Base-by-base conservation (phyloP, 202 grass and related monocot species). In the Zizania palustris region DNA sequence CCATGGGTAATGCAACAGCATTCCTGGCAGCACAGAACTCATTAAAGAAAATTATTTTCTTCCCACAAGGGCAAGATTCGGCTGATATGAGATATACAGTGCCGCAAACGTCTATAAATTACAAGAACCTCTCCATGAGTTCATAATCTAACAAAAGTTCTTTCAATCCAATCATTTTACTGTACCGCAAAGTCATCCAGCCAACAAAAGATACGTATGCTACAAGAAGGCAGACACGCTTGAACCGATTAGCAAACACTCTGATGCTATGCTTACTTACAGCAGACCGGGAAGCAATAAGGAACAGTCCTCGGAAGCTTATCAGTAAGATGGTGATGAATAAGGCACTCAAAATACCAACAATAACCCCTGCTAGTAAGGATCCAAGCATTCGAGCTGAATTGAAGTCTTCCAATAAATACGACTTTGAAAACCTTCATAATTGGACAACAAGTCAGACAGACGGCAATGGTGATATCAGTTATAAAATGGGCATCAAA, bases 181-280 rank as follows among this genome's bases (percentile, higher is more conserved):
- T 80, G 62, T 92, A 98, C 64, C 92, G 89, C 55, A 94, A 77
- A 55, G 89, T 94, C 59, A 98, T 63, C 91, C 91, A 94, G n/a
- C 87, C 87, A 73, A 97, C 85, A 67, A 78, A 74, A 78, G 85
- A 94, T 53, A 92, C 86, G 84, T 94, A 97, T 54, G 85, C 88
- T 53, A 93, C 82, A 80, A 94, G 44, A 82, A 97, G 76, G 46
- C 82, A 94, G 38, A 85, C 86, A 36, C 80, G 85, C 82, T 83
- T 86, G 50, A 90, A 20, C 54, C 65, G 51, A 60, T 54, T 42
- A 65, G 76, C 55, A 65, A 85, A 84, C 8, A 78, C 71, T 74
- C 80, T 83, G 21, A 77, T 74, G 57, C 58, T 66, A 74, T 84
- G 50, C 66, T 77, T 94, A 45, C 75, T 82, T 63, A 82, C 49